Conservation (phyloP, 2,329 filamentous ascomycete genomes). For the Nemania sp. region DNA sequence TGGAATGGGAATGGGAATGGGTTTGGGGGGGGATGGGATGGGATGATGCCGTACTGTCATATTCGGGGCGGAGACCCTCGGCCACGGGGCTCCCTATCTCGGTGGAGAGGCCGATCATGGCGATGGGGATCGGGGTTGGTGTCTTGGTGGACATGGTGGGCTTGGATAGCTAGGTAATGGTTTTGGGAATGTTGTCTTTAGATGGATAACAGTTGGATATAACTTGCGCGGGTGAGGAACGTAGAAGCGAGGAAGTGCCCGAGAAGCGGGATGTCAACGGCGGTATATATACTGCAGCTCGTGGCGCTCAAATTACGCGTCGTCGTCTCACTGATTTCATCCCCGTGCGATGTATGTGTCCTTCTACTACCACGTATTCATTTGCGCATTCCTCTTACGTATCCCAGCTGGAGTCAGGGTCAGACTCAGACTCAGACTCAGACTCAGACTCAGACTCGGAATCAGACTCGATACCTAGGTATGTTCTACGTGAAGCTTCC, state of each 20-base stretch:
- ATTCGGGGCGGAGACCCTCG: conserved; percentile 36
- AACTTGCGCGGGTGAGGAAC: background rate
- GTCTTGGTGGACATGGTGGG: conserved; percentile 23
- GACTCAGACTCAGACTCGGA: too few relatives aligned
- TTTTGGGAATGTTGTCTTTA: background rate
- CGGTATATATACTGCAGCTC: background rate
- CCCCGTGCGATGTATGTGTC: background rate
- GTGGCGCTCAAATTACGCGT: background rate
- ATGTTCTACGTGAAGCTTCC: too few relatives aligned
- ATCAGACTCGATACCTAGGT: too few relatives aligned
- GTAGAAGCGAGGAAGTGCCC: background rate
- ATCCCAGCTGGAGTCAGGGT: too few relatives aligned
- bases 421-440: too few relatives aligned
- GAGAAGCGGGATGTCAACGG: background rate
- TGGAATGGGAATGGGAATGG: background rate
- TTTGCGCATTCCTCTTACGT: background rate
- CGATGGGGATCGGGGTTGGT: conserved; percentile 32
- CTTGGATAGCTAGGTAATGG: background rate
- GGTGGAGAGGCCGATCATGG: conserved; percentile 37
- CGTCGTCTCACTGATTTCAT: background rate
- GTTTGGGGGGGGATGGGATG: background rate
- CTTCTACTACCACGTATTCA: background rate
- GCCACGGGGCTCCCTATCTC: conserved; percentile 35
- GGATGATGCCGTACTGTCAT: conserved; percentile 29
- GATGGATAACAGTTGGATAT: background rate